Percentiles rank a stretch among this genome's conserved stretches.
phyloP scores from a whole-genome alignment of 2,329 filamentous ascomycete species.

The Xylariaceae sp. region DNA sequence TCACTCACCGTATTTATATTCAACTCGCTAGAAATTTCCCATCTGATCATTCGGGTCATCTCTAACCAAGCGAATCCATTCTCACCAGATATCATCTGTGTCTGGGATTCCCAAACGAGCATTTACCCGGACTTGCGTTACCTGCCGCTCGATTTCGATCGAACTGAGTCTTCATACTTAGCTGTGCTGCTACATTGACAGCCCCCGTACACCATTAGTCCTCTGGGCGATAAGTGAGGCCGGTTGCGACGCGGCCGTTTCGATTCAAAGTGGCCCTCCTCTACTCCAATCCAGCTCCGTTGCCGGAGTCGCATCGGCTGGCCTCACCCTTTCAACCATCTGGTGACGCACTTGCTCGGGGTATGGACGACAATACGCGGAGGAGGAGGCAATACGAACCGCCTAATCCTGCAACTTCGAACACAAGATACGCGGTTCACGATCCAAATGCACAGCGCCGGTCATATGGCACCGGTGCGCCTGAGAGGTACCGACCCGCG shows the following conservation, averaged over 20 bases:
- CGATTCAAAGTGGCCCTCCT: slow-evolving; percentile 59
- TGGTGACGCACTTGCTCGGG: slow-evolving; percentile 48
- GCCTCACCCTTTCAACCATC: slow-evolving; percentile 54
- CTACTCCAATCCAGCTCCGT: slow-evolving; percentile 58
- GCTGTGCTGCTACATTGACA: slow-evolving; percentile 2
- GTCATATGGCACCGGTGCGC: slow-evolving; percentile 41
- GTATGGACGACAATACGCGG: slow-evolving; percentile 76
- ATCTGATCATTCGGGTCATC: not conserved
- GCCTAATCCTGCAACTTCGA: slow-evolving; percentile 58
- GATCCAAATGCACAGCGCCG: slow-evolving; percentile 44
- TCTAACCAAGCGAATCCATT: not conserved
- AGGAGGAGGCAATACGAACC: slow-evolving; percentile 72
- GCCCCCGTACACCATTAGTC: slow-evolving; percentile 7
- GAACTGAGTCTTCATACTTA: slow-evolving; percentile 8
- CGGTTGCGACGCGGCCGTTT: slow-evolving; percentile 29
- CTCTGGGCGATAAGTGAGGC: slow-evolving; percentile 13
- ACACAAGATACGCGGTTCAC: slow-evolving; percentile 48
- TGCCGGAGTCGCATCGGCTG: slow-evolving; percentile 62
- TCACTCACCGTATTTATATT: slow-evolving; percentile 10
- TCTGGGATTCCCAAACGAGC: slow-evolving; percentile 14
- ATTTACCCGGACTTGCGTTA: slow-evolving; percentile 13
- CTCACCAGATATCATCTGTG: not conserved
- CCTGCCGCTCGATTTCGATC: slow-evolving; percentile 7
- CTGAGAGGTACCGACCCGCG: slow-evolving; percentile 47
- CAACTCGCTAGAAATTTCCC: slow-evolving; percentile 10